Evolutionary conservation across 1,139 yeast species (phyloP).

Genomic region (Pichia norvegensis): DNA sequence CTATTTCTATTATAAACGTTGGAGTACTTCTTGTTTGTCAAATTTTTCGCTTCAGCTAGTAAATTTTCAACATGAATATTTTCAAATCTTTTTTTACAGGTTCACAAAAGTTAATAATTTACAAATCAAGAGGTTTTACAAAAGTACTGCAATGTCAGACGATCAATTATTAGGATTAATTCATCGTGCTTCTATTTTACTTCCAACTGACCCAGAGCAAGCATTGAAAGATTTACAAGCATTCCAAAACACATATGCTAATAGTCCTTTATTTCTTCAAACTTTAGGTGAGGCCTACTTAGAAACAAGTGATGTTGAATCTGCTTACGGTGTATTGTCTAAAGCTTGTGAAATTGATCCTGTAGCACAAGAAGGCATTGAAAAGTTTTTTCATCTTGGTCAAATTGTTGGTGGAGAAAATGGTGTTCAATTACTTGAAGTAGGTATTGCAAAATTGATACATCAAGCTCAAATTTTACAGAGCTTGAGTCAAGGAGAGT

Average conservation of each 20-base stretch:
- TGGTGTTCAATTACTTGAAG: conserved; percentile 59
- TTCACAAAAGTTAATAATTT: too few relatives aligned
- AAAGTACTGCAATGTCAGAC: conserved; percentile 7
- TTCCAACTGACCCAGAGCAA: conserved; percentile 33
- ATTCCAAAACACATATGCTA: conserved; percentile 25
- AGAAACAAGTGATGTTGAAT: conserved; percentile 71
- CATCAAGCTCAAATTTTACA: conserved; percentile 25
- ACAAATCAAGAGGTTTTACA: too few relatives aligned
- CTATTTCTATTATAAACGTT: too few relatives aligned
- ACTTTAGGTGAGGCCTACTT: conserved; percentile 66
- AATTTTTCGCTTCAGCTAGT: too few relatives aligned
- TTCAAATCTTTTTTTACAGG: too few relatives aligned
- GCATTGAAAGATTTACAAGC: conserved; percentile 35
- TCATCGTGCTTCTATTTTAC: conserved; percentile 29
- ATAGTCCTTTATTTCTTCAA: conserved; percentile 36
- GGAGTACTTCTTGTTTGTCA: too few relatives aligned
- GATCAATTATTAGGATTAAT: conserved; percentile 16
- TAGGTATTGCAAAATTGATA: conserved; percentile 51
- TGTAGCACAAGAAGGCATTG: conserved; percentile 53
- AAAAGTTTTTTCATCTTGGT: conserved; percentile 83
- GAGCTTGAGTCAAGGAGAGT: conserved; percentile 26
- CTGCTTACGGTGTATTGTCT: conserved; percentile 61
- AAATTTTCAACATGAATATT: too few relatives aligned
- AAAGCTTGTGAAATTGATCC: conserved; percentile 66
- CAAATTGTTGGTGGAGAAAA: conserved; percentile 80